A percentile compares a stretch with the other conserved stretches of the same genome.
These are phyloP conservation scores for Diaporthe vexans DNA, from an alignment of 2,329 filamentous ascomycete species.

Conservation along the genomic window DNA sequence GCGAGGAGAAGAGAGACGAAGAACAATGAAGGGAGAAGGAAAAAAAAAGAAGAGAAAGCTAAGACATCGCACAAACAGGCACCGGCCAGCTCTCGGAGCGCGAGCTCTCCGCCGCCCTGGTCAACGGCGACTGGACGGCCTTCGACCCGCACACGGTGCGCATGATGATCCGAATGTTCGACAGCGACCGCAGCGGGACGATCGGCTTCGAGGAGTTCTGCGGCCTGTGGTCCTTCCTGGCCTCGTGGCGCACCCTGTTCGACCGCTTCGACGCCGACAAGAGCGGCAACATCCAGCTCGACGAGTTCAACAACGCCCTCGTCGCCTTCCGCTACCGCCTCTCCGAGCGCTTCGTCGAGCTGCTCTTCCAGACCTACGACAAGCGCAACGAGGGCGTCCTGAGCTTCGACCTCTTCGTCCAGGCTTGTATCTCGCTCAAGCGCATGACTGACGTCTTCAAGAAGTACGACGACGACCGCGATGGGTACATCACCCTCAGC, in stretches of 20 bases:
- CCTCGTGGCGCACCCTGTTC: slow-evolving; percentile 93
- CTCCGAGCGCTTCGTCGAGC: slow-evolving; percentile 83
- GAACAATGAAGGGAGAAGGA: too few species aligned
- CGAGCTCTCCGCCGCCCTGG: slow-evolving; percentile 89
- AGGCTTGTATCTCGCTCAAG: slow-evolving; percentile 96
- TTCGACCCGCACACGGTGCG: slow-evolving; percentile 95
- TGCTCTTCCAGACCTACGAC: slow-evolving; percentile 92
- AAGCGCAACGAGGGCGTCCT: slow-evolving; percentile 78
- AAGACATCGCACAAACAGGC: slow-evolving; percentile 57
- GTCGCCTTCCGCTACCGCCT: slow-evolving; percentile 95
- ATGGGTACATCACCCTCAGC: slow-evolving; percentile 89
- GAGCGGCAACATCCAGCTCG: slow-evolving; percentile 86
- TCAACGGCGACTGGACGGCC: slow-evolving; percentile 94
- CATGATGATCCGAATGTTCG: slow-evolving; percentile 99
- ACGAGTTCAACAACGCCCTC: slow-evolving; percentile 91
- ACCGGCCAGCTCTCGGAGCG: slow-evolving; percentile 87
- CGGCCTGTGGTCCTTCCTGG: slow-evolving; percentile 94
- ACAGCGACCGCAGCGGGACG: slow-evolving; percentile 87
- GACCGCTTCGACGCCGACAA: slow-evolving; percentile 94
- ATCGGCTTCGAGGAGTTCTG: slow-evolving; percentile 98
- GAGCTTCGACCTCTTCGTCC: slow-evolving; percentile 97
- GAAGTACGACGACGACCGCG: slow-evolving; percentile 96
- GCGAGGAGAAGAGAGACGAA: too few species aligned
- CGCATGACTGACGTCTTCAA: slow-evolving; percentile 99
- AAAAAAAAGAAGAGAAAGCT: neutral